These are phyloP conservation scores for Vaccinium myrtillus DNA, from an alignment of 148 eudicot genomes.

Conservation along the genomic window DNA sequence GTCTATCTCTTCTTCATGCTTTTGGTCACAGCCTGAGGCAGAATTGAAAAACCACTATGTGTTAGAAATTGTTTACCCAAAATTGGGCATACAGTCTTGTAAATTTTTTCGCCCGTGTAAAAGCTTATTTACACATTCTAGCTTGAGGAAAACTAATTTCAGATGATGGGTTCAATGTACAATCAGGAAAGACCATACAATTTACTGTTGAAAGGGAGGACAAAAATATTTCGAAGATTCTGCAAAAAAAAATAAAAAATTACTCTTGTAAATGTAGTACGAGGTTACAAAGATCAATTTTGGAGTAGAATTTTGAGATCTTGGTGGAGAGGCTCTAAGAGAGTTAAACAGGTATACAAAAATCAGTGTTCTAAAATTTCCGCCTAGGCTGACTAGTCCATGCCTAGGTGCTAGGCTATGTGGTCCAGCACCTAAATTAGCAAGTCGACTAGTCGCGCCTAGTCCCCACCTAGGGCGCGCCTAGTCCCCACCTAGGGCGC, in stretches of 20 bases:
- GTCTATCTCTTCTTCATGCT: constrained; percentile 84
- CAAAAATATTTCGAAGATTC: no score
- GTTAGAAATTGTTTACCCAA: not conserved
- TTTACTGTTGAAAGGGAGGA: not conserved
- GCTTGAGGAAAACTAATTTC: not conserved
- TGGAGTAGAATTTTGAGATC: not conserved
- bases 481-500: no score
- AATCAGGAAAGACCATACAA: not conserved
- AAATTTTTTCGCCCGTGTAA: not conserved
- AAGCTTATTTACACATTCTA: not conserved
- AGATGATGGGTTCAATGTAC: not conserved
- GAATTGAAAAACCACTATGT: not conserved
- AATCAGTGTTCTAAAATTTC: no score
- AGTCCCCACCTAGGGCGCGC: no score
- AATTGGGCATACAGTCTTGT: not conserved
- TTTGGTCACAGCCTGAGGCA: constrained; percentile 75
- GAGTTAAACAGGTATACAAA: not conserved
- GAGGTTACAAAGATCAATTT: not conserved
- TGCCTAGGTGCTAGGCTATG: no score
- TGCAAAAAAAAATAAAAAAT: not conserved
- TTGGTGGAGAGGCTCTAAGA: not conserved
- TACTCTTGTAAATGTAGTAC: not conserved
- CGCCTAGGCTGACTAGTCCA: no score
- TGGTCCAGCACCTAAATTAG: no score
- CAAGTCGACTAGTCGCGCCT: no score